Base-by-base conservation (phyloP, 225 moss, liverwort and hornwort genomes). In the Polytrichum formosum region DNA sequence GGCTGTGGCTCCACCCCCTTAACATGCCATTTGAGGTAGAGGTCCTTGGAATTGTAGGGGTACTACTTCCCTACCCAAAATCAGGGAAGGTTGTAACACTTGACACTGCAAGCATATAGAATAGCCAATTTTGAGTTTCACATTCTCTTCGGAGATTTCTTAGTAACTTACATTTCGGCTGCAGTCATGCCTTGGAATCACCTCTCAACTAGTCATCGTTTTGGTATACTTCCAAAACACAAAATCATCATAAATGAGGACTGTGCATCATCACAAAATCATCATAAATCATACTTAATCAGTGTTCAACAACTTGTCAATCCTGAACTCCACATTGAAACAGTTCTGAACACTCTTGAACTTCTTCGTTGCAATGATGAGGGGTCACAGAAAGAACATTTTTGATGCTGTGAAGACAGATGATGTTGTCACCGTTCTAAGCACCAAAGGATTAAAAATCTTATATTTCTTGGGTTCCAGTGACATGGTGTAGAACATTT, bases 61-160 rank as follows among this genome's bases (percentile, higher is more conserved):
- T 67, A 55, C 21, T 54, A 67, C 53, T 67, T 28, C 17, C 53
- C 54, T 54, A 26, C 53, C 67, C 26, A 16, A 20, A 35, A 53
- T 10, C 18, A 23, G 67, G 67, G 67, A 54, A 67, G 67, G 54
- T 27, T 67, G 67, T 67, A 67, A 67, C 67, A 67, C 54, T 67
- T 27, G 54, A 63, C 67, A 67, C 67, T 26, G 54, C 8, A 54
- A 53, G 13, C 54, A 55, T 26, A 67, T 23, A 54, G 54, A 21
- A 55, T 16, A 53, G 53, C 26, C 26, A 54, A 26, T 67, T 67
- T 67, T 55, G 67, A 54, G 22, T 53, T 25, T 55, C 26, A 26
- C 54, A 67, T 46, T 16, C 46, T 13, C 46, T 46, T 10, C 46
- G 13, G 46, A 46, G 13, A 46, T 46, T 46, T 46, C 3, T 13